Conservation (phyloP, 345 rosid species). For the Camelina sativa region DNA sequence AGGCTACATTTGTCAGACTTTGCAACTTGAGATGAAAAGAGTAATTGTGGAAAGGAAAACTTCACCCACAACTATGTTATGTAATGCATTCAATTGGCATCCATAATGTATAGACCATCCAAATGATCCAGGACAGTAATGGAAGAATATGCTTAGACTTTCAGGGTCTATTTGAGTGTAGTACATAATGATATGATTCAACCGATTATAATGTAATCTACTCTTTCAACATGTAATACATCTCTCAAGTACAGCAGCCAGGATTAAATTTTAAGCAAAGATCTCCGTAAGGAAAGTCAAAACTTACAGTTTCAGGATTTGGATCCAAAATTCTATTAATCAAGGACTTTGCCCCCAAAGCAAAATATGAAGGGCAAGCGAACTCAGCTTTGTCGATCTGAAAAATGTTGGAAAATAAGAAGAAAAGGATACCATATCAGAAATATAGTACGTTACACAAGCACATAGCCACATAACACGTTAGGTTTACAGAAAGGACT, state of each 20-base stretch:
- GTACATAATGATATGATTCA: slow-evolving; percentile 20
- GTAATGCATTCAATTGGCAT: slow-evolving; percentile 9
- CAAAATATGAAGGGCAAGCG: slow-evolving; percentile 88
- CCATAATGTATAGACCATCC: not conserved
- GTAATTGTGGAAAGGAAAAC: not conserved
- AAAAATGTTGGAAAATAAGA: slow-evolving; percentile 15
- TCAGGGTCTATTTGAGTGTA: slow-evolving; percentile 4
- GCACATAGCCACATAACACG: slow-evolving; percentile 6
- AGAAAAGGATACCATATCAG: slow-evolving; percentile 27
- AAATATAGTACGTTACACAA: slow-evolving; percentile 9
- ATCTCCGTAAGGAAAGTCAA: slow-evolving; percentile 1
- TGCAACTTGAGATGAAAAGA: slow-evolving; percentile 8
- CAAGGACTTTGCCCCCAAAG: slow-evolving; percentile 83
- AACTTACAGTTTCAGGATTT: slow-evolving; percentile 84
- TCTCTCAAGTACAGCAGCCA: slow-evolving; percentile 12
- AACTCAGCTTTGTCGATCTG: slow-evolving; percentile 89
- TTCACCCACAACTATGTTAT: slow-evolving; percentile 1
- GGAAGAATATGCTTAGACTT: slow-evolving; percentile 9
- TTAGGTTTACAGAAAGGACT: not conserved
- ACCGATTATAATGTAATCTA: not conserved
- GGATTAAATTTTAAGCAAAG: not conserved
- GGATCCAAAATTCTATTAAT: slow-evolving; percentile 86
- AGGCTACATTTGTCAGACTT: slow-evolving; percentile 4
- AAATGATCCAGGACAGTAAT: not conserved
- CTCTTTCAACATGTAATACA: slow-evolving; percentile 8